Evolutionary conservation across 1,284 basidiomycete genomes (phyloP).

Genomic region (Sporisorium iseilematis-ciliati): DNA sequence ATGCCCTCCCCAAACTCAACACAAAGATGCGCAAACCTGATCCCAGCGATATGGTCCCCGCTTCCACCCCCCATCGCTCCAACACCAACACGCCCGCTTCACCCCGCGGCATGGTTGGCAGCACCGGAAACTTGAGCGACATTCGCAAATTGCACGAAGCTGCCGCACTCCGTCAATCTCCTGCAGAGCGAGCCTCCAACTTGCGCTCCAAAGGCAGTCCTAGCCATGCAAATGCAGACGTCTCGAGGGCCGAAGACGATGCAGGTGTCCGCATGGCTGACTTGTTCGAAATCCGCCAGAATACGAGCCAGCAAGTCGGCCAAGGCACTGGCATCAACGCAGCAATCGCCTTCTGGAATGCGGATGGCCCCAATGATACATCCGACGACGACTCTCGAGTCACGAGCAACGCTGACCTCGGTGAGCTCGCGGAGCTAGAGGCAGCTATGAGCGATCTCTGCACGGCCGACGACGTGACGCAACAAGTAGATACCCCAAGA

Average conservation of each 20-base stretch:
- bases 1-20: slow-evolving; percentile 68
- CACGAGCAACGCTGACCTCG: slow-evolving; percentile 46
- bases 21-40: slow-evolving; percentile 70
- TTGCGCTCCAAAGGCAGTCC: slow-evolving; percentile 22
- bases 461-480: slow-evolving; percentile 23
- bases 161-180: slow-evolving; percentile 37
- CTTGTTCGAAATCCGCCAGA: slow-evolving; percentile 38
- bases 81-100: slow-evolving; percentile 19
- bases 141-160: slow-evolving; percentile 55
- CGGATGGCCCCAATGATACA: slow-evolving; percentile 24
- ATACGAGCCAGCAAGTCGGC: neutral
- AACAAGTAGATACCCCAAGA: slow-evolving; percentile 31
- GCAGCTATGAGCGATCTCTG: slow-evolving; percentile 39
- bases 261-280: slow-evolving; percentile 31
- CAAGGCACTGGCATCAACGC: neutral
- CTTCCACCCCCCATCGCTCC: slow-evolving; percentile 37
- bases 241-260: slow-evolving; percentile 2
- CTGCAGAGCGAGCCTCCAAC: slow-evolving; percentile 23
- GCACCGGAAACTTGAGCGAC: slow-evolving; percentile 55
- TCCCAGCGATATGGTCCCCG: slow-evolving; percentile 49
- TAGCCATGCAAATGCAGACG: neutral
- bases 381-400: slow-evolving; percentile 53
- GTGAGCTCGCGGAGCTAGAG: slow-evolving; percentile 47
- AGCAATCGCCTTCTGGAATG: slow-evolving; percentile 17
- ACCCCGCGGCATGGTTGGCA: slow-evolving; percentile 39